Conservation (phyloP, 164 flowering plant genomes). For the Liquidambar formosana region DNA sequence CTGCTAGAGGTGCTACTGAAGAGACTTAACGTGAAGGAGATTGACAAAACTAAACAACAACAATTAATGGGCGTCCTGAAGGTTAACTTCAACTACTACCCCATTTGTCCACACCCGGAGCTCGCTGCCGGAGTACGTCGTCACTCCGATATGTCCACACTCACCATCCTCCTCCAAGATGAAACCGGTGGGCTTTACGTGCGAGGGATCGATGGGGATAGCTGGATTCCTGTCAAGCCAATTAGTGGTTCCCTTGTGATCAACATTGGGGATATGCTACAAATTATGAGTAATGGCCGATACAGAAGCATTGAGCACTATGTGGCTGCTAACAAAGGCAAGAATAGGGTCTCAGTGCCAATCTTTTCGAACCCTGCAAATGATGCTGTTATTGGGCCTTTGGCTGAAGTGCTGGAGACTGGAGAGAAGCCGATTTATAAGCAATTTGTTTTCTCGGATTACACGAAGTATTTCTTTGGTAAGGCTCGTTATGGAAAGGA, state of each 20-base stretch:
- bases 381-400: no score
- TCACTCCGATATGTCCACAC: conserved; percentile 20
- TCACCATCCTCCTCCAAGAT: conserved; percentile 26
- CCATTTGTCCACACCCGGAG: conserved; percentile 22
- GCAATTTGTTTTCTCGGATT: no score
- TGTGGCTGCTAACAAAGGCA: conserved; percentile 7
- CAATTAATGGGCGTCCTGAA: conserved; percentile 18
- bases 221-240: conserved; percentile 20
- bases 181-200: conserved; percentile 23
- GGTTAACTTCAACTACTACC: conserved; percentile 25
- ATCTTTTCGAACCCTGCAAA: conserved; percentile 7
- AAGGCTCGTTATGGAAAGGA: no score
- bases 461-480: no score
- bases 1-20: conserved; percentile 16
- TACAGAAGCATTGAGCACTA: conserved; percentile 20
- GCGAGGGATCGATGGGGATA: conserved; percentile 8
- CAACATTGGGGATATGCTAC: conserved; percentile 19
- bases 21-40: conserved; percentile 19
- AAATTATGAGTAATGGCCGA: conserved; percentile 19
- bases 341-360: conserved; percentile 8
- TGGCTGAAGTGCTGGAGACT: no score
- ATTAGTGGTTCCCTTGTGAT: conserved; percentile 12
- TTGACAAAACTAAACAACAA: conserved; percentile 9
- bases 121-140: conserved; percentile 18
- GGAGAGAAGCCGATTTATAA: no score